phyloP scores from a whole-genome alignment of 305 asterid species.

The Andrographis paniculata region DNA sequence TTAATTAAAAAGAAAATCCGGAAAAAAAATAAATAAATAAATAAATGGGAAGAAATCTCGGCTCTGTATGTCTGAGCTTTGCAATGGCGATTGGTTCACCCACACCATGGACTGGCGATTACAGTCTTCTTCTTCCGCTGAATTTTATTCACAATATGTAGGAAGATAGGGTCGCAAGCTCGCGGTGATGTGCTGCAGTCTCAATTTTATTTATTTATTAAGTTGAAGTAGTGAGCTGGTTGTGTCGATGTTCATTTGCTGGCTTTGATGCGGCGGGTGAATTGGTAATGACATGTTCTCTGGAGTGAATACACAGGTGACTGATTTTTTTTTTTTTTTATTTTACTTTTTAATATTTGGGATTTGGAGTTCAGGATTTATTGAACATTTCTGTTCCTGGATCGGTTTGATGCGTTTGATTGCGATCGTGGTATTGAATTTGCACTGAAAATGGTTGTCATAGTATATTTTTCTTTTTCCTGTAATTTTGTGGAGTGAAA shows the following conservation, averaged over 20 bases:
- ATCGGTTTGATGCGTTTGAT: slow-evolving; percentile 19
- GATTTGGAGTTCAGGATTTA: slow-evolving; percentile 17
- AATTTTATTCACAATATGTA: slow-evolving; percentile 17
- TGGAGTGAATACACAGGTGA: slow-evolving; percentile 16
- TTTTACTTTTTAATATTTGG: too few species aligned
- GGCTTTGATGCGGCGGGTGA: slow-evolving; percentile 21
- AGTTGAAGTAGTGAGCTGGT: slow-evolving; percentile 1
- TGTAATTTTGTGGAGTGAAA: not conserved
- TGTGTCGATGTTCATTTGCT: slow-evolving; percentile 3
- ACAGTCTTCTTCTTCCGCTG: slow-evolving; percentile 17
- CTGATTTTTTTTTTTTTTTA: slow-evolving; percentile 3
- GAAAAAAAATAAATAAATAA: not conserved
- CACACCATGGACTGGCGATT: slow-evolving; percentile 25
- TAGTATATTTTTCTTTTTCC: too few species aligned
- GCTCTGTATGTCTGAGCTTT: slow-evolving; percentile 15
- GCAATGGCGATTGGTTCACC: slow-evolving; percentile 28
- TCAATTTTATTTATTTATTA: slow-evolving; percentile 5
- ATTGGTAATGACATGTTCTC: slow-evolving; percentile 1
- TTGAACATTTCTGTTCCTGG: slow-evolving; percentile 7
- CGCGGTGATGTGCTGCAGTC: not conserved
- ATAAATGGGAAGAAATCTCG: not conserved
- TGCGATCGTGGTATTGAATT: slow-evolving; percentile 3
- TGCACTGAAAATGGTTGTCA: too few species aligned
- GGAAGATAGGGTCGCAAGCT: slow-evolving; percentile 21
- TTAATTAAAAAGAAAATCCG: slow-evolving; percentile 7